phyloP scores from a whole-genome alignment of 2,329 filamentous ascomycete species.

The Chaetomium olivaceum region DNA sequence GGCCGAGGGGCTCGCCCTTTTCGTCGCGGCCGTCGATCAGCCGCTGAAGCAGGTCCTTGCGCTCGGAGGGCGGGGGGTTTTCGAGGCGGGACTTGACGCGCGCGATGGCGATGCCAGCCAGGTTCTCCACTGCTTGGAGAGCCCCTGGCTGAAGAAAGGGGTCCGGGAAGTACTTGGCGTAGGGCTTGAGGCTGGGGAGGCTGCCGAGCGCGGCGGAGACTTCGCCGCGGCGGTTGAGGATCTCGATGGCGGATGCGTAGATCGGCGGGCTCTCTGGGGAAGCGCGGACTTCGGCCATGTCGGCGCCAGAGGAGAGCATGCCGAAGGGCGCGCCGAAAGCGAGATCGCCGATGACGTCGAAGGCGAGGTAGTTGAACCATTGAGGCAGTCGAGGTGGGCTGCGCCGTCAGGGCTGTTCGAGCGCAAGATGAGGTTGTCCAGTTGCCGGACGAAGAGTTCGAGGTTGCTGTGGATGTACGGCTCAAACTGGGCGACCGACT shows the following conservation, averaged over 20 bases:
- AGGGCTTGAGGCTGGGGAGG: slow-evolving; percentile 73
- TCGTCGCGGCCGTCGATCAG: slow-evolving; percentile 86
- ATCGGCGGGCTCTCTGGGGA: slow-evolving; percentile 61
- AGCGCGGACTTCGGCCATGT: slow-evolving; percentile 71
- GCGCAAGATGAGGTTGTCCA: slow-evolving; percentile 61
- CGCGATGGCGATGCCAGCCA: slow-evolving; percentile 86
- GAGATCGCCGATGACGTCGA: slow-evolving; percentile 55
- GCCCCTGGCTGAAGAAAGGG: slow-evolving; percentile 78
- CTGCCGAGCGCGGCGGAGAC: slow-evolving; percentile 80
- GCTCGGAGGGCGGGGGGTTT: slow-evolving; percentile 63
- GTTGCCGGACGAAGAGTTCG: slow-evolving; percentile 69
- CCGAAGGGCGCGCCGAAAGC: slow-evolving; percentile 79
- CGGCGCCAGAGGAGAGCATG: slow-evolving; percentile 75
- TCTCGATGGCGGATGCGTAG: slow-evolving; percentile 79
- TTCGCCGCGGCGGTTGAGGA: slow-evolving; percentile 84
- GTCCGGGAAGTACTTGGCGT: slow-evolving; percentile 77
- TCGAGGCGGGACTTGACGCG: slow-evolving; percentile 74
- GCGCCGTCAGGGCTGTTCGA: slow-evolving; percentile 50
- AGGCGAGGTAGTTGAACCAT: slow-evolving; percentile 75
- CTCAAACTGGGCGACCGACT: slow-evolving; percentile 81
- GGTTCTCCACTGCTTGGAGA: slow-evolving; percentile 74
- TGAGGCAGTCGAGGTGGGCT: slow-evolving; percentile 69
- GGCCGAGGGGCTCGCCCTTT: slow-evolving; percentile 71
- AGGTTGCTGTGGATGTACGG: slow-evolving; percentile 84
- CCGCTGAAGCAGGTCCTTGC: slow-evolving; percentile 77